Percentiles rank a stretch among this genome's conserved stretches.
Evolutionary conservation across 2,329 filamentous ascomycete species (phyloP).

Genomic region (Aspergillus neoniger): DNA sequence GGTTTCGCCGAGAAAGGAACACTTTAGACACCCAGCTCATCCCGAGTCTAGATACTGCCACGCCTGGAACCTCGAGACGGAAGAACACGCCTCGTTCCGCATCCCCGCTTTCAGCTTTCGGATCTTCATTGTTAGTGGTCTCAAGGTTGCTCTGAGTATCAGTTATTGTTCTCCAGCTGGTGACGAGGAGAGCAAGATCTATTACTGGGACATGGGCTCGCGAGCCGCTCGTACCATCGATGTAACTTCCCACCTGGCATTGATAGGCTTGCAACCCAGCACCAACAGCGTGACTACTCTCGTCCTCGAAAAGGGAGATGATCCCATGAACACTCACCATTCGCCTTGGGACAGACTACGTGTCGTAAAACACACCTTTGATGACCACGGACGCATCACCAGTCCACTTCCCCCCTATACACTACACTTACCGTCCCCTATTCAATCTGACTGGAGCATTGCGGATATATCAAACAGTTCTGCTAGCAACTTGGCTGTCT

Average conservation of each 20-base stretch:
- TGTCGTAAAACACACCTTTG: conserved; percentile 18
- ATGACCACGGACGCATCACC: not conserved
- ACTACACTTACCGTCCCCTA: conserved; percentile 4
- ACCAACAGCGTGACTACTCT: conserved; percentile 22
- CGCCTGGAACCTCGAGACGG: conserved; percentile 31
- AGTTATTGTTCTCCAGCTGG: not conserved
- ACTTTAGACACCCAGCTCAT: not conserved
- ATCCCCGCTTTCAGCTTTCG: conserved; percentile 25
- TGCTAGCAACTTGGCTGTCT: conserved; percentile 15
- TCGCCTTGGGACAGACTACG: conserved; percentile 5
- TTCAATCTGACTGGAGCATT: not conserved
- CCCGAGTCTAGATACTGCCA: conserved; percentile 29
- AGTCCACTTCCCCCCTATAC: not conserved
- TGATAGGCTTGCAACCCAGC: conserved; percentile 20
- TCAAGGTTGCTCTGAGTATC: conserved; percentile 26
- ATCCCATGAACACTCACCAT: not conserved
- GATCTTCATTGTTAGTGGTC: conserved; percentile 23
- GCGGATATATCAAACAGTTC: not conserved
- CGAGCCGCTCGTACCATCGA: conserved; percentile 18
- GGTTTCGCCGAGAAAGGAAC: not conserved
- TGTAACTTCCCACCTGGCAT: conserved; percentile 9
- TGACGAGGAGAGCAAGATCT: conserved; percentile 20
- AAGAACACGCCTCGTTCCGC: conserved; percentile 27
- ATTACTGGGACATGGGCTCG: conserved; percentile 25
- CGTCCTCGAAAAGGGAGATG: conserved; percentile 10